Base-by-base conservation (phyloP, 2,329 filamentous ascomycete species). In the Colletotrichum sp. region DNA sequence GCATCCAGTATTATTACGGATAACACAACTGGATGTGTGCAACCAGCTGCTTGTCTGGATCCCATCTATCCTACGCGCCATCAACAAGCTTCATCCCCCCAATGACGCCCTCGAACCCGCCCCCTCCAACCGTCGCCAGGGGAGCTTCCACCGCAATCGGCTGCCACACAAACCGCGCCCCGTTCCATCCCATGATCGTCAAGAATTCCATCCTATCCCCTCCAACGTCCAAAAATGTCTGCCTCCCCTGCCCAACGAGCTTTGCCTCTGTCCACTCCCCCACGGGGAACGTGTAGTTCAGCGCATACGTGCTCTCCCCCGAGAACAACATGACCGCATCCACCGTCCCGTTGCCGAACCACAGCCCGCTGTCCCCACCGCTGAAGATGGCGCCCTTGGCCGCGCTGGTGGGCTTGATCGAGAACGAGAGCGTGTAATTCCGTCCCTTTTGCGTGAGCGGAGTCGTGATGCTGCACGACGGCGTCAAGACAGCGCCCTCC, bases 371-470 rank as follows among this genome's bases (percentile, higher is more conserved):
- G 65, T 77, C 76, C n/a, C 68, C 73, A 24, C 76, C 76, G 30
- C 69, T 69, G 59, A 76, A 63, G 36, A 76, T 69, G 57, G 76
- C 69, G 16, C 76, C 73, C 24, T 72, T 77, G 34, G 68, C 49
- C 18, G 68, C 49, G 9, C 64, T 72, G 32, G 63, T 77, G 64
- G 76, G 73, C 18, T 78, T 82, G 8, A 89, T 78, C 1, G 84
- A 82, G 16, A 92, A 84, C 0, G 87, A 85, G 2, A 92, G 84
- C 0, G 88, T 90, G 80, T 92, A 92, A 79, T 91, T 85, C 73
- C 89, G 85, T 4, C 91, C 91, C 79, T 92, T 92, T 39, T 76
- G 74, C 65, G 36, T 88, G 89, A 90, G 80, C 0, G 89, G 89
- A 1, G 89, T 91, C 2, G 75, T 81, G 3, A 91, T 72, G 5